Evolutionary conservation across 2,329 filamentous ascomycete species (phyloP).

Genomic region (Penicillium paneum): DNA sequence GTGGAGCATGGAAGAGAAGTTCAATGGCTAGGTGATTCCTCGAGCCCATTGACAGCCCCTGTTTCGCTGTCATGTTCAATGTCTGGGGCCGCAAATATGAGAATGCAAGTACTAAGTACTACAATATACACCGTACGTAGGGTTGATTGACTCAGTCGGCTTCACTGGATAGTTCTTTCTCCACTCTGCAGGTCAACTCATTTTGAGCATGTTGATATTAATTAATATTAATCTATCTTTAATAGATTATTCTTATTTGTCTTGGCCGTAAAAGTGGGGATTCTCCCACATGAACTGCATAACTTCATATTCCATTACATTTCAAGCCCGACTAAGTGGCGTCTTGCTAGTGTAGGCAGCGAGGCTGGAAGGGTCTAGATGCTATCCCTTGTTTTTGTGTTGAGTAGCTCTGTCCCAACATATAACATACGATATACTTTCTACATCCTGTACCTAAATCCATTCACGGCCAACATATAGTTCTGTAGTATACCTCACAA

Average conservation of each 20-base stretch:
- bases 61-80: no score
- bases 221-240: not conserved
- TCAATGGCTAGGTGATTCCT: not conserved
- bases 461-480: not conserved
- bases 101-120: no score
- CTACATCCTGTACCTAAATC: not conserved
- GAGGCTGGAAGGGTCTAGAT: not conserved
- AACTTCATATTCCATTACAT: not conserved
- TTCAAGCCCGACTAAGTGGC: not conserved
- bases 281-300: not conserved
- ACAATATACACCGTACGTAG: no score
- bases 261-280: not conserved
- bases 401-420: not conserved
- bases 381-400: not conserved
- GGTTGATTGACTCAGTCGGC: no score
- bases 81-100: no score
- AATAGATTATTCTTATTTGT: not conserved
- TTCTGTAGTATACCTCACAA: not conserved
- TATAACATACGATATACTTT: not conserved
- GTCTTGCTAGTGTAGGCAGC: not conserved
- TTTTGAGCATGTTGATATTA: no score
- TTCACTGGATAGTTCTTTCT: not conserved
- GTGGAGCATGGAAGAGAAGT: slow-evolving; percentile 8
- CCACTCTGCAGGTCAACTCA: not conserved
- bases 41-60: not conserved